phyloP scores from a whole-genome alignment of 306 rosid genomes.

The Datisca glomerata region DNA sequence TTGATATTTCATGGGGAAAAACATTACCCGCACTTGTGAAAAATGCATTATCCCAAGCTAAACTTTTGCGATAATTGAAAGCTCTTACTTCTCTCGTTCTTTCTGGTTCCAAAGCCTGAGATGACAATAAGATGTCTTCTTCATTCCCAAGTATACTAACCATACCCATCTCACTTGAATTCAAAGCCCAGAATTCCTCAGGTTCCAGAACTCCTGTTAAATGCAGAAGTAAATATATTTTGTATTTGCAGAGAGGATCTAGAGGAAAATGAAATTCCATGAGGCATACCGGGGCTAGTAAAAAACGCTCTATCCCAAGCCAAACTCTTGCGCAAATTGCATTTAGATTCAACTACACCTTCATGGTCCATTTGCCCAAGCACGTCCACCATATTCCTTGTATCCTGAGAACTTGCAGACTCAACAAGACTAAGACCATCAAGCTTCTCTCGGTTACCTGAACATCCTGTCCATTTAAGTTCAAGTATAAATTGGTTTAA shows the following conservation, averaged over 20 bases:
- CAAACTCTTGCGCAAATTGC: conserved; percentile 41
- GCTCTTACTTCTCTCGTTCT: conserved; percentile 2
- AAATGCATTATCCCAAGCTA: conserved; percentile 63
- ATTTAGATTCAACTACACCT: conserved; percentile 14
- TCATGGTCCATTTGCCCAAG: not conserved
- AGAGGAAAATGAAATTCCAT: not conserved
- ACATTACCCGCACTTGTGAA: conserved; percentile 43
- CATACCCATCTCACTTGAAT: conserved; percentile 5
- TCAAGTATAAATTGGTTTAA: too few species aligned
- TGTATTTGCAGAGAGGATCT: not conserved
- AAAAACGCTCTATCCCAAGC: conserved; percentile 77
- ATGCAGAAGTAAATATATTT: not conserved
- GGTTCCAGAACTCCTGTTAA: conserved; percentile 49
- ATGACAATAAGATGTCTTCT: conserved; percentile 22
- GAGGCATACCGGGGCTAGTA: conserved; percentile 36
- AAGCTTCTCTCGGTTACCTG: conserved; percentile 34
- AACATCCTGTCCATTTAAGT: conserved; percentile 10
- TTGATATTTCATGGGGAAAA: too few species aligned
- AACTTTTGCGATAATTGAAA: conserved; percentile 30
- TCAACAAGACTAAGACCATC: conserved; percentile 20
- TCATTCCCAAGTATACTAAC: conserved; percentile 21
- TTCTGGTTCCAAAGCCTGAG: conserved; percentile 24
- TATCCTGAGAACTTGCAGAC: conserved; percentile 8
- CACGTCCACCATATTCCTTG: conserved; percentile 1
- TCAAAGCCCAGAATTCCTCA: conserved; percentile 34